These are phyloP conservation scores for Dictyostelium purpureum DNA, from an alignment of 78 protist genomes.

Conservation along the genomic window DNA sequence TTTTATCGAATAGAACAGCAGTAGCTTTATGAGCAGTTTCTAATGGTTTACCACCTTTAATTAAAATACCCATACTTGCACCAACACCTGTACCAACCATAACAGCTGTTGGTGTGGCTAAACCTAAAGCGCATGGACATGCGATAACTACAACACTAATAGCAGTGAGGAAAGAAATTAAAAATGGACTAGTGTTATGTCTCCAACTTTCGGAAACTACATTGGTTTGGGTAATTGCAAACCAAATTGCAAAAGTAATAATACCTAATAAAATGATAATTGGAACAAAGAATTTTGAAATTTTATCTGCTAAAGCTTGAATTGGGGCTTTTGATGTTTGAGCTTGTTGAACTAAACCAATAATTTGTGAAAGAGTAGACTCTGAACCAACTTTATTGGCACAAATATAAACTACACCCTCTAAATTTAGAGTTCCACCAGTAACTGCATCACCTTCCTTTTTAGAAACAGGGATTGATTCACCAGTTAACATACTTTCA, in stretches of 20 bases:
- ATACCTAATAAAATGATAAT: slow-evolving; percentile 83
- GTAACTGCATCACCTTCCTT: slow-evolving; percentile 79
- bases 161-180: slow-evolving; percentile 85
- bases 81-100: slow-evolving; percentile 96
- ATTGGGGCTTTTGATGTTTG: slow-evolving; percentile 89
- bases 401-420: slow-evolving; percentile 63
- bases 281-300: slow-evolving; percentile 92
- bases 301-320: slow-evolving; percentile 86
- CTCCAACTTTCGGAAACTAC: slow-evolving; percentile 32
- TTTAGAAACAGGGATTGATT: slow-evolving; percentile 87
- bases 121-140: slow-evolving; percentile 96
- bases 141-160: slow-evolving; percentile 89
- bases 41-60: slow-evolving; percentile 92
- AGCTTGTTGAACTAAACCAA: slow-evolving; percentile 92
- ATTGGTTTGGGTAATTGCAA: slow-evolving; percentile 25
- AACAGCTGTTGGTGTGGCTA: slow-evolving; percentile 96
- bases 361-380: slow-evolving; percentile 87
- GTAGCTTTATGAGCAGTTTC: slow-evolving; percentile 84
- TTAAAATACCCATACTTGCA: slow-evolving; percentile 86
- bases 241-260: slow-evolving; percentile 87
- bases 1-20: slow-evolving; percentile 91
- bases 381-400: slow-evolving; percentile 88
- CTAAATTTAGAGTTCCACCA: slow-evolving; percentile 93
- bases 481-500: slow-evolving; percentile 96
- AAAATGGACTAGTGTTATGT: slow-evolving; percentile 26